Evolutionary conservation across 2,329 filamentous ascomycete genomes (phyloP).

Genomic region (Colletotrichum melonis): DNA sequence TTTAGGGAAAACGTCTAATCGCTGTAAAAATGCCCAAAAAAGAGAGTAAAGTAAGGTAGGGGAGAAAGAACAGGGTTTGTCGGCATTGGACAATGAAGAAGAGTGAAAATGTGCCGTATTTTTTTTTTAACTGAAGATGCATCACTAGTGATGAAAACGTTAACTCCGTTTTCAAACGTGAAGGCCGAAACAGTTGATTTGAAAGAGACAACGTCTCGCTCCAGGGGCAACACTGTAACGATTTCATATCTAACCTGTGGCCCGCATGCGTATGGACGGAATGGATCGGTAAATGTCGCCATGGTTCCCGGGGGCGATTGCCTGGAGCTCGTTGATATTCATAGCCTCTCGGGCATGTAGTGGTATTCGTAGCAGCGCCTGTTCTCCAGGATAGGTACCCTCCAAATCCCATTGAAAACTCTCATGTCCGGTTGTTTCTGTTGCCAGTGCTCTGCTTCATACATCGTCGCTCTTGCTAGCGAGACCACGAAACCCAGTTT

Average conservation of each 20-base stretch:
- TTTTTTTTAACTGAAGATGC: not conserved
- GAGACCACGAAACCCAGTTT: not conserved
- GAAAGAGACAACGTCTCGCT: conserved; percentile 21
- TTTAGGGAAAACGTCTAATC: not conserved
- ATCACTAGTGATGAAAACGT: not conserved
- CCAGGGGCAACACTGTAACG: not conserved
- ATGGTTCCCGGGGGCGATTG: not conserved
- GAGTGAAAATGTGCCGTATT: not conserved
- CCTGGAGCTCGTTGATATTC: not conserved
- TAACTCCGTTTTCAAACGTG: not conserved
- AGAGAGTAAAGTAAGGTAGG: not conserved
- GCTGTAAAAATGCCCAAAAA: not conserved
- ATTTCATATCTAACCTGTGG: not conserved
- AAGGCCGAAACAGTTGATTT: not conserved
- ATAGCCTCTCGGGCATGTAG: conserved; percentile 1
- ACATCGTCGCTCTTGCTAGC: not conserved
- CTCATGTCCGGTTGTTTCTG: not conserved
- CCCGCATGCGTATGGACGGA: conserved; percentile 4
- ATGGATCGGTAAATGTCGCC: not conserved
- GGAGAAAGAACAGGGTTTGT: not conserved
- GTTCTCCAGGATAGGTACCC: not conserved
- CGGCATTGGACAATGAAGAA: not conserved
- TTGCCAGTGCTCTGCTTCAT: not conserved
- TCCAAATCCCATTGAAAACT: not conserved
- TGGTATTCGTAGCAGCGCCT: not conserved